These are phyloP conservation scores for Vitellaria paradoxa DNA, from an alignment of 179 eudicot species.

Conservation along the genomic window DNA sequence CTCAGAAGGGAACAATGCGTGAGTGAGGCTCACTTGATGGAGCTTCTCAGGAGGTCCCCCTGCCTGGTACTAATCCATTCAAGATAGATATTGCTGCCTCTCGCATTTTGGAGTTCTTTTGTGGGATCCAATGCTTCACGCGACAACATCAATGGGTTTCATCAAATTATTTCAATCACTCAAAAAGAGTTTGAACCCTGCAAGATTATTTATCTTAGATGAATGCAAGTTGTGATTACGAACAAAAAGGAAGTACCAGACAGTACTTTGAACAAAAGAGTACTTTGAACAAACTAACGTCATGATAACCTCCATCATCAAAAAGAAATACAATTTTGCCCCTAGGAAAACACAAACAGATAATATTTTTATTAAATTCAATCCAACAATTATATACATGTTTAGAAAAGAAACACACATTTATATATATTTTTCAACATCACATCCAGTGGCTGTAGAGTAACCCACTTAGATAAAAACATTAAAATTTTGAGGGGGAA, in stretches of 20 bases:
- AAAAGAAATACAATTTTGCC: not conserved
- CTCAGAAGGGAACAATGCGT: constrained; percentile 46
- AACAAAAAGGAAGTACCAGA: not conserved
- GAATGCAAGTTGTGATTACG: not conserved
- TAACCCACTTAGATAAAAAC: too few relatives aligned
- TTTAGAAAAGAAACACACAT: too few relatives aligned
- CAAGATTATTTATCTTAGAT: constrained; percentile 13
- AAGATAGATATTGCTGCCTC: constrained; percentile 66
- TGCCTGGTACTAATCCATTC: constrained; percentile 99
- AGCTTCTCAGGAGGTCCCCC: constrained; percentile 99
- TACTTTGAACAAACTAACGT: not conserved
- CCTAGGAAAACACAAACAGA: not conserved
- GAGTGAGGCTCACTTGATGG: constrained; percentile 82
- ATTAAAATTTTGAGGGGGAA: too few relatives aligned
- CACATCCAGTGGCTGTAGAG: too few relatives aligned
- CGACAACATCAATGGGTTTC: constrained; percentile 21
- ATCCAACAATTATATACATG: not conserved
- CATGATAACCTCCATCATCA: not conserved
- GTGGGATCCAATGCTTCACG: constrained; percentile 99
- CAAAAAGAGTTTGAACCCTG: constrained; percentile 10
- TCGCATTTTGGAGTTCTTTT: constrained; percentile 97
- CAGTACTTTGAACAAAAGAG: not conserved
- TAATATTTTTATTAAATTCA: not conserved
- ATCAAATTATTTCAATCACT: constrained; percentile 25
- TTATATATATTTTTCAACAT: too few relatives aligned